These are phyloP conservation scores for Taphrina deformans DNA, from an alignment of 1,139 yeast species.

Conservation along the genomic window DNA sequence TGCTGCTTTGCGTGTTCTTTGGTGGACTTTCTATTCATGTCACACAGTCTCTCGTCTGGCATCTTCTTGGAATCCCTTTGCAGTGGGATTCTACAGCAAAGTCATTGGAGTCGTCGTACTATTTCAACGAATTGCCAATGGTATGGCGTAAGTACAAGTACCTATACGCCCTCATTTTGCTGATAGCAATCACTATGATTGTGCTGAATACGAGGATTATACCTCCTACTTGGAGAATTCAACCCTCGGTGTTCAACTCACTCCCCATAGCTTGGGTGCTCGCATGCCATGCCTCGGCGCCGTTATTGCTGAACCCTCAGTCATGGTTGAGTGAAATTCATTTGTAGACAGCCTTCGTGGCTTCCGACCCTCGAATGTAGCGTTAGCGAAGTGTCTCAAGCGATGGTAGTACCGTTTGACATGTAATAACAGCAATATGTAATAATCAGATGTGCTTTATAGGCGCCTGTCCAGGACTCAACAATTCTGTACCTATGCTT, in stretches of 20 bases:
- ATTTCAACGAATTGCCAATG: slow-evolving; percentile 23
- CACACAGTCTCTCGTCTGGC: slow-evolving; percentile 35
- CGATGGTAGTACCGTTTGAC: too few species aligned
- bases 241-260: slow-evolving; percentile 16
- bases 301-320: slow-evolving; percentile 27
- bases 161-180: slow-evolving; percentile 8
- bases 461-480: too few species aligned
- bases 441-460: too few species aligned
- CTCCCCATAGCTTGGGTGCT: slow-evolving; percentile 23
- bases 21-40: slow-evolving; percentile 38
- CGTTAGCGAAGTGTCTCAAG: too few species aligned
- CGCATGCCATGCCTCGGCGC: slow-evolving; percentile 24
- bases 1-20: slow-evolving; percentile 36
- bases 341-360: background rate
- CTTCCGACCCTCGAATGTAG: too few species aligned
- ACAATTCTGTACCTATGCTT: too few species aligned
- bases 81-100: slow-evolving; percentile 38
- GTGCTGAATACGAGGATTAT: slow-evolving; percentile 1
- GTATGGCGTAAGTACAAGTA: slow-evolving; percentile 25
- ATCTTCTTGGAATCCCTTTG: slow-evolving; percentile 36
- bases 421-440: too few species aligned
- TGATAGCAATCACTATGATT: background rate
- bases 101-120: slow-evolving; percentile 17
- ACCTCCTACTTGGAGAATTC: slow-evolving; percentile 19
- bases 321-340: slow-evolving; percentile 29